A percentile compares a stretch with the other conserved stretches of the same genome.
These are phyloP conservation scores for Backusella psychrophila DNA, from an alignment of 192 early-diverging fungal genomes.

Conservation along the genomic window DNA sequence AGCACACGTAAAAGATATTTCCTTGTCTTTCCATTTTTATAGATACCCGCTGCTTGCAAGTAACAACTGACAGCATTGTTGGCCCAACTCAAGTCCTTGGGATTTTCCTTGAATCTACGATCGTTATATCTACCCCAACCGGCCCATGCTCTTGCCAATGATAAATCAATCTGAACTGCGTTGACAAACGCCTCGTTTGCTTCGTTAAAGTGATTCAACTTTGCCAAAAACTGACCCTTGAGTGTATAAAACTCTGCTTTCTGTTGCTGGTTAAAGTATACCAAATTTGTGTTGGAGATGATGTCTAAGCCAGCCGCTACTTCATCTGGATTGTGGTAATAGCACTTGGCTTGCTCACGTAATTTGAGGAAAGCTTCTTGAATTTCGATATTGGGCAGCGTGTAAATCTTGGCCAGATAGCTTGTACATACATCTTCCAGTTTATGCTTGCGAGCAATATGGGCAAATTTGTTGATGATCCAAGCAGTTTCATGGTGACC, in stretches of 20 bases:
- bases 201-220: constrained; percentile 80
- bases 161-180: constrained; percentile 86
- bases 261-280: constrained; percentile 89
- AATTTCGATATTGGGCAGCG: constrained; percentile 99
- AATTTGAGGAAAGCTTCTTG: constrained; percentile 98
- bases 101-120: constrained; percentile 81
- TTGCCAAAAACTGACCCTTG: constrained; percentile 93
- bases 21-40: constrained; percentile 81
- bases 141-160: constrained; percentile 94
- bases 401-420: constrained; percentile 95
- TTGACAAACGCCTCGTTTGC: constrained; percentile 89
- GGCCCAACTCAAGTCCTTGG: constrained; percentile 77
- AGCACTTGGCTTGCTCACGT: constrained; percentile 97
- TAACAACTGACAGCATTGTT: constrained; percentile 94
- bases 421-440: constrained; percentile 92
- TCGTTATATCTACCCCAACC: constrained; percentile 97
- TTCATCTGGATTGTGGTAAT: constrained; percentile 87
- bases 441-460: constrained; percentile 94
- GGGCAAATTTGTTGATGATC: constrained; percentile 99
- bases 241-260: constrained; percentile 98
- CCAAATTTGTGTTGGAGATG: constrained; percentile 98
- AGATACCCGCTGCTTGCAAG: constrained; percentile 88
- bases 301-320: constrained; percentile 92
- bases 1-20: constrained; percentile 91
- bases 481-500: constrained; percentile 99